A percentile compares a stretch with the other conserved stretches of the same genome.
These are phyloP conservation scores for Cyberlindnera americana DNA, from an alignment of 805 yeast species.

Conservation along the genomic window DNA sequence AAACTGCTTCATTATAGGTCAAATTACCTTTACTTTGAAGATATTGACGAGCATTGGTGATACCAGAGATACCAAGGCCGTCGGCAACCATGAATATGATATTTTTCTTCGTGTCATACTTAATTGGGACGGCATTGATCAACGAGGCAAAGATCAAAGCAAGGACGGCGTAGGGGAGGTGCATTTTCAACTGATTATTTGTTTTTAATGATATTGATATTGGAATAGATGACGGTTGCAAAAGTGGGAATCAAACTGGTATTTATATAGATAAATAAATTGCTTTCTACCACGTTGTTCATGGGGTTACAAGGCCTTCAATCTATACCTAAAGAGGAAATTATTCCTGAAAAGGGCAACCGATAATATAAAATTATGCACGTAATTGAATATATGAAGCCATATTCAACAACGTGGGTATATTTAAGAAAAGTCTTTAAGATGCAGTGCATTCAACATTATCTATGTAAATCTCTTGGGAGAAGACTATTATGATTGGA, in stretches of 20 bases:
- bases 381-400: too few relatives aligned
- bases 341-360: neutral
- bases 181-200: conserved; percentile 12
- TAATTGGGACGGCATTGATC: conserved; percentile 24
- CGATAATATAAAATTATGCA: too few relatives aligned
- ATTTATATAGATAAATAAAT: too few relatives aligned
- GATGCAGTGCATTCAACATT: too few relatives aligned
- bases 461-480: too few relatives aligned
- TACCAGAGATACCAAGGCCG: conserved; percentile 88
- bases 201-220: neutral
- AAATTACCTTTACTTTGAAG: conserved; percentile 49
- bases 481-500: too few relatives aligned
- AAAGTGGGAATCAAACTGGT: neutral
- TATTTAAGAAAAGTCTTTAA: too few relatives aligned
- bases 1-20: conserved; percentile 50
- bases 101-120: conserved; percentile 51
- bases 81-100: conserved; percentile 87
- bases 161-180: conserved; percentile 23
- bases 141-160: conserved; percentile 22
- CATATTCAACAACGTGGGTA: neutral
- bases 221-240: neutral
- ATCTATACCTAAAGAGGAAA: neutral
- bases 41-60: conserved; percentile 74
- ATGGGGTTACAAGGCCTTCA: too few relatives aligned
- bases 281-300: too few relatives aligned